Base-by-base conservation (phyloP, 208 protist genomes). In the Polymyxa betae region DNA sequence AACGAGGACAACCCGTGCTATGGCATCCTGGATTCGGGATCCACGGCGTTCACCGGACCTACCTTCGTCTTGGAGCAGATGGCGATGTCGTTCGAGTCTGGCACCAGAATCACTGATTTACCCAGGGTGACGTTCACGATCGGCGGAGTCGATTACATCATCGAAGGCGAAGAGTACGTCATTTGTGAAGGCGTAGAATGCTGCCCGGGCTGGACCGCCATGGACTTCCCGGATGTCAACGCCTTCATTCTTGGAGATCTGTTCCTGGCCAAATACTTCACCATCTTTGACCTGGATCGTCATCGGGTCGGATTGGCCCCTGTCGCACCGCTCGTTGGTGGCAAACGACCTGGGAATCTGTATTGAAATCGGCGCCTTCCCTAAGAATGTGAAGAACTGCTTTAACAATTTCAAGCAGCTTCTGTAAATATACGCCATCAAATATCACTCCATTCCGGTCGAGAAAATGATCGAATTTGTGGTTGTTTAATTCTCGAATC, bases 211-310 rank as follows among this genome's bases (percentile, higher is more conserved):
- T 82, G 72, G 72, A 20, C 72, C 35, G 72, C 72, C 72, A 82
- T 82, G 40, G 72, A 82, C n/a, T 43, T 82, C 72, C n/a, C 72
- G 12, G 72, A 82, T 43, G 72, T n/a, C 5, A 35, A 35, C 35
- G 72, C 72, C 12, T 82, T 82, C 72, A 82, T 82, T 43, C 72
- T 82, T 5, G 72, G 72, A 20, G 72, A 82, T 43, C 5, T 82
- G 72, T 82, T 82, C n/a, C n/a, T 82, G 72, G n/a, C 72, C 16
- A 82, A 82, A 43, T 82, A 82, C 72, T 82, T 45, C n/a, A 82
- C 72, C 35, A n/a, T 82, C 16, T 82, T 82, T 35, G n/a, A 82
- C n/a, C n/a, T 43, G 40, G 72, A 5, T 20, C 5, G 35, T 20
- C 5, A 82, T 20, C 5, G 40, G 72, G 72, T 82, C n/a, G 72